Base-by-base conservation (phyloP, 768 basidiomycete genomes). In the Pleurotus eryngii region DNA sequence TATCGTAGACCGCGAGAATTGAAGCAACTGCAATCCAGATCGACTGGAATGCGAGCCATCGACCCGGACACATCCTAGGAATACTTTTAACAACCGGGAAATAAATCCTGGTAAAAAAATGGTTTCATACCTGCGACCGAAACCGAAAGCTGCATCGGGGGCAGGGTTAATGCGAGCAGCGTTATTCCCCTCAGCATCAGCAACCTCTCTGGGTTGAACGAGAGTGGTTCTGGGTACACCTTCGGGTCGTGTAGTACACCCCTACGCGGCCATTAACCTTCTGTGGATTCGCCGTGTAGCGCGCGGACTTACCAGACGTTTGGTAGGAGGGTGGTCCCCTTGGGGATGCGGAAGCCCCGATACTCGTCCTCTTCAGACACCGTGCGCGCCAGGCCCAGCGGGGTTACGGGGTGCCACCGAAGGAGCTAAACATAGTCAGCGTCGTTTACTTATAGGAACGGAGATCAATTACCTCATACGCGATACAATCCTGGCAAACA, bases 321-420 rank as follows among this genome's bases (percentile, higher is more conserved):
- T 15, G 64, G 53, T 15, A 65, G 51, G 0, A 69, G 46, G 12
- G 63, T 46, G 18, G 67, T 61, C 3, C 74, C 76, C 57, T 69
- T 68, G 14, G 75, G 74, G 39, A 76, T 71, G 45, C 65, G 66
- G 58, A 73, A 74, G 4, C 73, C 73, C 42, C 69, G 66, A 49
- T 70, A 74, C 14, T 70, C 65, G 56, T 74, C 71, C 22, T 74
- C 71, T 20, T 63, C 48, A 8, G 56, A 61, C 17, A 57, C 43
- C 14, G 49, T 26, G 46, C 63, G 65, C 2, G 61, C 57, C 20
- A 67, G 49, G 22, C 56, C 67, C 46, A 68, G 20, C 11, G 74
- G 74, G 1, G 70, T 68, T 5, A 74, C 75, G 22, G 78, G 79
- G 60, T 75, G 73, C 78, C 78, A 79, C 50, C 79, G 67, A 6